Conservation (phyloP, 2,329 filamentous ascomycete species). For the Cladosporium austrohemisphaericum region DNA sequence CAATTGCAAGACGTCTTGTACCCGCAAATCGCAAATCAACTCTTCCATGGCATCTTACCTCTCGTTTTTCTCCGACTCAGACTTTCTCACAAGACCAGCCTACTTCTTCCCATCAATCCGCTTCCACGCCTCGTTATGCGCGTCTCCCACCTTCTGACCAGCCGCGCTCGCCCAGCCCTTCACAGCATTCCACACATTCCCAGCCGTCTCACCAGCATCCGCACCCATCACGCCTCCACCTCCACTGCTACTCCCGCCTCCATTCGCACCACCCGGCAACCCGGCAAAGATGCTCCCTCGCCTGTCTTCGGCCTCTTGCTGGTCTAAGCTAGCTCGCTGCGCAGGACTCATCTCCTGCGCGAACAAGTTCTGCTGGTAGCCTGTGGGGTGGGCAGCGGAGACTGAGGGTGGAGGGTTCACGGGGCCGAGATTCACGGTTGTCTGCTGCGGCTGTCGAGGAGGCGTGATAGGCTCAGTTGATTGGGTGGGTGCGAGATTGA, state of each 20-base stretch:
- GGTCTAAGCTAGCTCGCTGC: slow-evolving; percentile 33
- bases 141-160: slow-evolving; percentile 41
- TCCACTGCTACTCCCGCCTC: slow-evolving; percentile 36
- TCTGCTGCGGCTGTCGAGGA: slow-evolving; percentile 20
- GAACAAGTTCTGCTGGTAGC: slow-evolving; percentile 47
- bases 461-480: slow-evolving; percentile 31
- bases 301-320: slow-evolving; percentile 24
- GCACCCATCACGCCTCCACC: slow-evolving; percentile 1
- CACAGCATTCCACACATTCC: slow-evolving; percentile 35
- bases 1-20: too few relatives aligned
- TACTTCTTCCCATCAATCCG: slow-evolving; percentile 31
- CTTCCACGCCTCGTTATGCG: slow-evolving; percentile 48
- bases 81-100: too few relatives aligned
- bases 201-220: slow-evolving; percentile 21
- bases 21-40: too few relatives aligned
- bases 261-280: slow-evolving; percentile 35
- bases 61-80: too few relatives aligned
- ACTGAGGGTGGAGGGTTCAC: slow-evolving; percentile 26
- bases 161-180: slow-evolving; percentile 42
- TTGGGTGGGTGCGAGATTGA: slow-evolving; percentile 36
- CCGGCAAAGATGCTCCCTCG: slow-evolving; percentile 26
- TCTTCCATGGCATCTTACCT: too few relatives aligned
- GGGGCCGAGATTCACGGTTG: slow-evolving; percentile 38
- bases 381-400: slow-evolving; percentile 42
- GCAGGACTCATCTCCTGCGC: slow-evolving; percentile 39